These are phyloP conservation scores for Xylaria sp. DNA, from an alignment of 2,329 filamentous ascomycete species.

Conservation along the genomic window DNA sequence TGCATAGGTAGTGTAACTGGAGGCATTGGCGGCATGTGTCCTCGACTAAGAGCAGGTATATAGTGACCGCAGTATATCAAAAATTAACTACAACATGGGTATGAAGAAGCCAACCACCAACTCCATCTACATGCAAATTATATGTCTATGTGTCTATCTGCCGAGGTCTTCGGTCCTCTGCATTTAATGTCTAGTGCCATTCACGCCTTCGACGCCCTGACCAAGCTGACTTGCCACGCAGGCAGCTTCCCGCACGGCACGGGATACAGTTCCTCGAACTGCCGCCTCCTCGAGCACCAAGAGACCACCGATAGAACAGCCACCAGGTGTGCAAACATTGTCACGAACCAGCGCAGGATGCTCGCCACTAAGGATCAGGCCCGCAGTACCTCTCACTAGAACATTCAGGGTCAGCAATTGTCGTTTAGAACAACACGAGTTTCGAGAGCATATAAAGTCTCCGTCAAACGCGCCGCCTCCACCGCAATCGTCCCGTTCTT, in stretches of 20 bases:
- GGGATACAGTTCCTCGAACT: conserved; percentile 72
- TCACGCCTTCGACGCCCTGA: conserved; percentile 61
- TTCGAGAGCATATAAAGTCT: background rate
- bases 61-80: conserved; percentile 22
- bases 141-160: conserved; percentile 24
- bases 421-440: background rate
- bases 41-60: conserved; percentile 3
- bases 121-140: conserved; percentile 33
- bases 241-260: conserved; percentile 76
- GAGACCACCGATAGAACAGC: conserved; percentile 80
- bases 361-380: conserved; percentile 74
- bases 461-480: background rate
- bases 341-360: conserved; percentile 80
- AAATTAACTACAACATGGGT: conserved; percentile 20
- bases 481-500: background rate
- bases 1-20: conserved; percentile 13
- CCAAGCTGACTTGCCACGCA: conserved; percentile 74
- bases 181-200: conserved; percentile 54
- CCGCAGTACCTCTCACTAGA: conserved; percentile 73
- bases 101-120: conserved; percentile 25
- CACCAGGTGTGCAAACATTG: conserved; percentile 80
- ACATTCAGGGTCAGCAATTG: conserved; percentile 13
- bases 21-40: conserved; percentile 10
- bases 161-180: conserved; percentile 4
- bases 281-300: conserved; percentile 78